These are phyloP conservation scores for Lactuca saligna DNA, from an alignment of 129 eudicot species.

Conservation along the genomic window DNA sequence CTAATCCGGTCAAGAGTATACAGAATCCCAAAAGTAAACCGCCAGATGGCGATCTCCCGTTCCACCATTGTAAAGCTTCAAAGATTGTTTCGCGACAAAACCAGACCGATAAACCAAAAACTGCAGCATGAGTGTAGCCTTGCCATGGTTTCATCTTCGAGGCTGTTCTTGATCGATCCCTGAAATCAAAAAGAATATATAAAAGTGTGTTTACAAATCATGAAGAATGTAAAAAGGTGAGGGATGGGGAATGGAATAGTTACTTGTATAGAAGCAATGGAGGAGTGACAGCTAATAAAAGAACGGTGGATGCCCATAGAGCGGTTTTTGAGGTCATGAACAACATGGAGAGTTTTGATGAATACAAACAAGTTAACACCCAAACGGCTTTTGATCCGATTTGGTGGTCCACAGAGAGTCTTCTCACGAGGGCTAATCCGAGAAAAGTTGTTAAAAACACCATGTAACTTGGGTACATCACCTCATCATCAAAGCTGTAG, in stretches of 20 bases:
- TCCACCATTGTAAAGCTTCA: slow-evolving; percentile 99
- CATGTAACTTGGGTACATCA: slow-evolving; percentile 97
- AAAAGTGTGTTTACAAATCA: not conserved
- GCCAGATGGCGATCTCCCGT: slow-evolving; percentile 95
- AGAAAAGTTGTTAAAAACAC: slow-evolving; percentile 73
- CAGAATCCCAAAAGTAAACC: slow-evolving; percentile 91
- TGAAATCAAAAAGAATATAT: slow-evolving; percentile 23
- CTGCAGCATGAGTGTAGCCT: slow-evolving; percentile 82
- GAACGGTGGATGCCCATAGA: slow-evolving; percentile 83
- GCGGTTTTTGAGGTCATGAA: slow-evolving; percentile 83
- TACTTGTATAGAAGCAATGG: slow-evolving; percentile 95
- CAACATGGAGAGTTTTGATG: slow-evolving; percentile 79
- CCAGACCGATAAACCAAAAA: slow-evolving; percentile 91
- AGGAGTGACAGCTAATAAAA: slow-evolving; percentile 88
- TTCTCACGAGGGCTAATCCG: slow-evolving; percentile 83
- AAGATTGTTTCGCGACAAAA: slow-evolving; percentile 95
- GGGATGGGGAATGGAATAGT: slow-evolving; percentile 12
- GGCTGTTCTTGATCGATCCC: slow-evolving; percentile 82
- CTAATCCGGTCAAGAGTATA: slow-evolving; percentile 75
- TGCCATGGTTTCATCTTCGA: slow-evolving; percentile 99
- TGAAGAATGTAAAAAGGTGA: not conserved
- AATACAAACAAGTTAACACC: slow-evolving; percentile 80
- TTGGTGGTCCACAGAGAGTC: slow-evolving; percentile 72
- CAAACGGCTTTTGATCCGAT: slow-evolving; percentile 89
- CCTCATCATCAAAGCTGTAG: slow-evolving; percentile 93